Evolutionary conservation across 2,329 filamentous ascomycete genomes (phyloP).

Genomic region (Penicillium verrucosum): DNA sequence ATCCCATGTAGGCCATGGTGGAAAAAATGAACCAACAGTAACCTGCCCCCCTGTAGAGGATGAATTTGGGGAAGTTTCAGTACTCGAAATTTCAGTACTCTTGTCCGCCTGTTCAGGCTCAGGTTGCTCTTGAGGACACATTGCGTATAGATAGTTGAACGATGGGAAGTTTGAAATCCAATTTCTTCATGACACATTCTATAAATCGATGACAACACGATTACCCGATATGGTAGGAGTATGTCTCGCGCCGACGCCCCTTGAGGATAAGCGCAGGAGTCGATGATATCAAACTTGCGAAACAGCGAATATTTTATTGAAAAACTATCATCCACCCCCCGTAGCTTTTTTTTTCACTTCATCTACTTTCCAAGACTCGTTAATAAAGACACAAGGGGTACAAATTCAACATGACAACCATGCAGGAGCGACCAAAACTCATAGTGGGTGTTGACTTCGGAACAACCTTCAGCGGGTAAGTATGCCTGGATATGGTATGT

Average conservation of each 20-base stretch:
- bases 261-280: background rate
- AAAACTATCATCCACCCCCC: too few species aligned
- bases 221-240: background rate
- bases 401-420: background rate
- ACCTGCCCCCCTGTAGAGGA: background rate
- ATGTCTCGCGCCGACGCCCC: background rate
- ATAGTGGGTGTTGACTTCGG: slow-evolving; percentile 32
- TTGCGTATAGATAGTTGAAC: background rate
- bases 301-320: background rate
- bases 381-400: background rate
- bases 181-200: background rate
- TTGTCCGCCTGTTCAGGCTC: background rate
- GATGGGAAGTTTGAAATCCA: background rate
- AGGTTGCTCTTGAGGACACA: background rate
- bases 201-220: background rate
- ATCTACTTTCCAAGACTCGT: background rate
- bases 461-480: slow-evolving; percentile 32
- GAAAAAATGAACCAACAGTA: background rate
- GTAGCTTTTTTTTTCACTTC: background rate
- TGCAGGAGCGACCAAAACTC: slow-evolving; percentile 4
- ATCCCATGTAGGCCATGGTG: background rate
- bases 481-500: background rate
- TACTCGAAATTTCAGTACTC: background rate
- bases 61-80: background rate
- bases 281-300: slow-evolving; percentile 2